A percentile compares a stretch with the other conserved stretches of the same genome.
phyloP scores from a whole-genome alignment of 2,329 filamentous ascomycete species.

The Colletotrichum scovillei region DNA sequence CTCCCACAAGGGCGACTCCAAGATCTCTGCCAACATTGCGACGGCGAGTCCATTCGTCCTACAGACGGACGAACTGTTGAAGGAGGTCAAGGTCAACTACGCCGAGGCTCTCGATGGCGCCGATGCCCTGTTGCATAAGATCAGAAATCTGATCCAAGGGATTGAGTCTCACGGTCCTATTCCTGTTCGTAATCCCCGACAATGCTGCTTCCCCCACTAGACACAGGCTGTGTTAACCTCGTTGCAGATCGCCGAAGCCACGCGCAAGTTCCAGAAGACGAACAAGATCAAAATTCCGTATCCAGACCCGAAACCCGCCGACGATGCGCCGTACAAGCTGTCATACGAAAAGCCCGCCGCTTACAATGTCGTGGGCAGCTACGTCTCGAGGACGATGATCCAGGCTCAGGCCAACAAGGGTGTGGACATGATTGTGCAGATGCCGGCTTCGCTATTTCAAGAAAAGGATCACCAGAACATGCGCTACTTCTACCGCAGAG shows the following conservation, averaged over 20 bases:
- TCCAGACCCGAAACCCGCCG: conserved; percentile 80
- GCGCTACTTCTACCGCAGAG: conserved; percentile 93
- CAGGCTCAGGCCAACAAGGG: conserved; percentile 69
- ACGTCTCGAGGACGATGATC: conserved; percentile 79
- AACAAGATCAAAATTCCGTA: conserved; percentile 83
- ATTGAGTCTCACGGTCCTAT: conserved; percentile 61
- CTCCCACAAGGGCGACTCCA: conserved; percentile 50
- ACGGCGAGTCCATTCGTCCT: conserved; percentile 67
- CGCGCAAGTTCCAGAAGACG: conserved; percentile 73
- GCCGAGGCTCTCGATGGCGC: conserved; percentile 58
- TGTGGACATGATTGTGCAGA: conserved; percentile 88
- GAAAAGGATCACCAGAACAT: conserved; percentile 95
- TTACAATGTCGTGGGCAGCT: conserved; percentile 91
- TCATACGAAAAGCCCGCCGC: conserved; percentile 79
- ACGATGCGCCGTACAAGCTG: conserved; percentile 84
- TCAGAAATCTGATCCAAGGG: conserved; percentile 65
- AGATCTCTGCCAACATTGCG: conserved; percentile 52
- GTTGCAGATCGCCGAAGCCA: conserved; percentile 75
- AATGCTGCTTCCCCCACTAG: conserved; percentile 18
- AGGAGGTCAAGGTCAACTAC: conserved; percentile 65
- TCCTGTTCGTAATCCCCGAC: conserved; percentile 54
- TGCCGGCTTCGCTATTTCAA: conserved; percentile 84
- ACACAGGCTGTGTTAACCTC: not conserved
- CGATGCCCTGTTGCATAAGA: conserved; percentile 59
- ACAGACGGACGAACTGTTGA: conserved; percentile 69